These are phyloP conservation scores for Rhexocercosporidium sp. DNA, from an alignment of 2,329 filamentous ascomycete species.

Conservation along the genomic window DNA sequence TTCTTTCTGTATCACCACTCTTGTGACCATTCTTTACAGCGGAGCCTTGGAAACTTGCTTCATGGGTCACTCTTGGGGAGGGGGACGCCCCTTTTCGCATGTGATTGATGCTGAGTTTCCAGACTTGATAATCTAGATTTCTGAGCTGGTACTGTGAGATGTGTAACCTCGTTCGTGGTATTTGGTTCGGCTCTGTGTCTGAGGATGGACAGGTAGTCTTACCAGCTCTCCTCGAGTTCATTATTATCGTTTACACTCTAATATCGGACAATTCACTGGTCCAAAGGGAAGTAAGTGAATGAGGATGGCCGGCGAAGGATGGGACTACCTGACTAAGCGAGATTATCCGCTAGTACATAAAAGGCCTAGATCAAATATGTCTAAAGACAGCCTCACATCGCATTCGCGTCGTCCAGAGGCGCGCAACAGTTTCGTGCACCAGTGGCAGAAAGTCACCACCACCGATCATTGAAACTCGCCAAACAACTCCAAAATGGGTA, in stretches of 20 bases:
- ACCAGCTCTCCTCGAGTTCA: not conserved
- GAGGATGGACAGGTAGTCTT: not conserved
- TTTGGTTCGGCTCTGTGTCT: not conserved
- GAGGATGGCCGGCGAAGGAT: not conserved
- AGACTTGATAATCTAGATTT: not conserved
- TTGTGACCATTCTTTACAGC: not conserved
- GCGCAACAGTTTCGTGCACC: not conserved
- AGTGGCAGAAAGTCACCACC: conserved; percentile 1
- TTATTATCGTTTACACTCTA: not conserved
- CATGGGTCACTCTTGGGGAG: not conserved
- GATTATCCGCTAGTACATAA: not conserved
- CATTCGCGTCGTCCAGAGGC: not conserved
- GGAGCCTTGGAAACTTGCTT: not conserved
- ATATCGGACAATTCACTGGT: not conserved
- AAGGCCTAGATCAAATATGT: not conserved
- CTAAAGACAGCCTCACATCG: not conserved
- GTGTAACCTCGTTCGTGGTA: not conserved
- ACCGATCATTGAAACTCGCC: not conserved
- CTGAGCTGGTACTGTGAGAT: not conserved
- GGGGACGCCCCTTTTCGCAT: not conserved
- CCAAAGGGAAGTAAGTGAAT: not conserved
- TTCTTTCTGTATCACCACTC: not conserved
- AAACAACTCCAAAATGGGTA: conserved; percentile 43
- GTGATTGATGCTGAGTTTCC: not conserved
- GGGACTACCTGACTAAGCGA: not conserved